Base-by-base conservation (phyloP, 805 yeast genomes). In the Naumovozyma castellii region DNA sequence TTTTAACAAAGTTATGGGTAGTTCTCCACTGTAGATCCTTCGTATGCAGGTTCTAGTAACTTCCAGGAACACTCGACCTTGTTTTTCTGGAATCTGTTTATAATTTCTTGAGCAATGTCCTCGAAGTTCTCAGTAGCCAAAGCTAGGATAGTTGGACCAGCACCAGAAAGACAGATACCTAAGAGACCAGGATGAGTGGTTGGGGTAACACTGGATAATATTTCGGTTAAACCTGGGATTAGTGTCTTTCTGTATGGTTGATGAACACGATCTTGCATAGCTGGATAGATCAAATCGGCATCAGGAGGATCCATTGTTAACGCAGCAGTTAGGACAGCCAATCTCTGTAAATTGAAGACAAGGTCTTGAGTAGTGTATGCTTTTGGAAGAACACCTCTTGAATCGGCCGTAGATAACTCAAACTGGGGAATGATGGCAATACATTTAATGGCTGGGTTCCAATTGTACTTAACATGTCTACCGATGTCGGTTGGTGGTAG, bases 181-280 rank as follows among this genome's bases (percentile, higher is more conserved):
- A 92, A 71, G 36, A 88, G 70, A 3, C 97, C 97, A 1, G 81
- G 80, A 58, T 84, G 84, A 4, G 84, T 69, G 34, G 74, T 71
- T 33, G 97, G 95, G 0, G 94, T 84, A 38, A 92, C 80, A 12
- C 82, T 71, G 5, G 77, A 68, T 50, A 92, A 71, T 36, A 92
- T 85, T 45, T 84, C 86, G 9, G 81, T 71, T 40, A 92, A 72
- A 0, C 97, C 98, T 3, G 98, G 98, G 42, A 92, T 85, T 50
- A 90, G 72, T 12, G 80, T 78, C 56, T 87, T 79, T 57, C 98
- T 76, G 72, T 90, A 92, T n/a, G 97, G 96, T 63, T 92, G 98
- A 65, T 92, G 98, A 31, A 92, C 75, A 56, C 82, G 80, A 63
- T 92, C 98, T 66, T 86, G 95, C 97, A 92, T 92, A 14, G 97